A percentile compares a stretch with the other conserved stretches of the same genome.
phyloP scores from a whole-genome alignment of 1,284 basidiomycete genomes.

The Cronartium quercuum region DNA sequence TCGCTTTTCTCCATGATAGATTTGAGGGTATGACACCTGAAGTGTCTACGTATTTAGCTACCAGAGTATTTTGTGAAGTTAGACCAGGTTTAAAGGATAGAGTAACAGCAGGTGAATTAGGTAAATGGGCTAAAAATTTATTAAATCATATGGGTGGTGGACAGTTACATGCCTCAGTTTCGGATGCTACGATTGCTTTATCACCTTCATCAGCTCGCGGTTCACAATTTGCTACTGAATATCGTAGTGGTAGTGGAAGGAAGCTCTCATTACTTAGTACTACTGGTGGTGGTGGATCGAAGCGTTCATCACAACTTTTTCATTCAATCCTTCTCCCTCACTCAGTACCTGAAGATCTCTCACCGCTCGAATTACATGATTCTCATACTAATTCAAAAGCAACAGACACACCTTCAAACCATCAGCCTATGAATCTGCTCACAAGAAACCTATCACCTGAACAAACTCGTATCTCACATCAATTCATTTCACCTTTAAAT shows the following conservation, averaged over 20 bases:
- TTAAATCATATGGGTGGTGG: slow-evolving; percentile 54
- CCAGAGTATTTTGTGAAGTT: slow-evolving; percentile 78
- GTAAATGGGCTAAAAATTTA: slow-evolving; percentile 73
- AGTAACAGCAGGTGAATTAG: slow-evolving; percentile 74
- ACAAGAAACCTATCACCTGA: background rate
- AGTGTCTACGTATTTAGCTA: slow-evolving; percentile 79
- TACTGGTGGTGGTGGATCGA: background rate
- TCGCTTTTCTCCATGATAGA: slow-evolving; percentile 76
- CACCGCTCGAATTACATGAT: background rate
- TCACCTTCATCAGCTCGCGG: slow-evolving; percentile 22
- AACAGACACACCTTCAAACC: background rate
- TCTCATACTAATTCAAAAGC: background rate
- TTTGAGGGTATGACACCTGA: slow-evolving; percentile 84
- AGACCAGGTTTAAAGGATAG: slow-evolving; percentile 54
- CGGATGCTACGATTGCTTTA: slow-evolving; percentile 47
- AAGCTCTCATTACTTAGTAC: background rate
- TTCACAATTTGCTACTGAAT: slow-evolving; percentile 6
- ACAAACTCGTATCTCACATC: too few species aligned
- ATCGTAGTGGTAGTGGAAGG: background rate
- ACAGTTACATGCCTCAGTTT: slow-evolving; percentile 46
- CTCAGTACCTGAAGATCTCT: slow-evolving; percentile 23
- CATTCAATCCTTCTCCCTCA: slow-evolving; percentile 10
- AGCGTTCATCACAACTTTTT: slow-evolving; percentile 17
- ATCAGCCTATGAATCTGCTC: background rate
- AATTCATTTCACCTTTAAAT: too few species aligned